phyloP scores from a whole-genome alignment of 2,329 filamentous ascomycete genomes.

The Penicillium brasilianum region DNA sequence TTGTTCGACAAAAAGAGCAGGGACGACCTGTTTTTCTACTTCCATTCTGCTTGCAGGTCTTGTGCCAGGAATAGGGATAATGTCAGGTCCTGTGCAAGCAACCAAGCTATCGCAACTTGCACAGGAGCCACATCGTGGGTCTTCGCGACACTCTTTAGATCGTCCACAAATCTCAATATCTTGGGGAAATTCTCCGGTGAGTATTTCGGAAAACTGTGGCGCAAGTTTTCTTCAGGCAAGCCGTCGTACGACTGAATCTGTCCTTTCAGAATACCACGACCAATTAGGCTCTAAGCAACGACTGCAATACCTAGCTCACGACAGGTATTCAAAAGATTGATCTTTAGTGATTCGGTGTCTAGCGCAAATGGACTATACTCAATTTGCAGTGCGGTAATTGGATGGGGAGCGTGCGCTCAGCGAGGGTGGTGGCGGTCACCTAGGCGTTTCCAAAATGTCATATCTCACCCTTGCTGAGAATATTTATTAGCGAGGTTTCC shows the following conservation, averaged over 20 bases:
- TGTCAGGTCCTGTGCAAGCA: not conserved
- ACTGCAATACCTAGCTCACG: slow-evolving; percentile 63
- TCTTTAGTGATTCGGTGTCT: slow-evolving; percentile 54
- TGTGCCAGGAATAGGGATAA: not conserved
- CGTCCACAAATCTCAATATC: slow-evolving; percentile 59
- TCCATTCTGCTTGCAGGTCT: not conserved
- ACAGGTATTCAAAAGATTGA: slow-evolving; percentile 58
- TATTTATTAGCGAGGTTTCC: not conserved
- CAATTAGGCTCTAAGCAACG: slow-evolving; percentile 65
- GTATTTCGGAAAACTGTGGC: slow-evolving; percentile 55
- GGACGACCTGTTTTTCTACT: not conserved
- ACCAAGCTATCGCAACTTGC: slow-evolving; percentile 41
- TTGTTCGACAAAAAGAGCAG: not conserved
- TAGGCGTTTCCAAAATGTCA: slow-evolving; percentile 56
- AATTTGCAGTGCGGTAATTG: slow-evolving; percentile 56
- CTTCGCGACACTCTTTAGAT: slow-evolving; percentile 56
- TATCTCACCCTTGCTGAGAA: slow-evolving; percentile 53
- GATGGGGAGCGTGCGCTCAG: slow-evolving; percentile 54
- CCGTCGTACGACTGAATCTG: slow-evolving; percentile 53
- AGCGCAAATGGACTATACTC: slow-evolving; percentile 58
- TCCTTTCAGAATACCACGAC: slow-evolving; percentile 63
- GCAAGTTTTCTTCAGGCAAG: slow-evolving; percentile 55
- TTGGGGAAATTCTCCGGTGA: slow-evolving; percentile 57
- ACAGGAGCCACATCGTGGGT: slow-evolving; percentile 61
- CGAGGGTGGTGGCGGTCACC: slow-evolving; percentile 50